Conservation (phyloP, 192 early-diverging fungal species). For the Diversispora epigaea region DNA sequence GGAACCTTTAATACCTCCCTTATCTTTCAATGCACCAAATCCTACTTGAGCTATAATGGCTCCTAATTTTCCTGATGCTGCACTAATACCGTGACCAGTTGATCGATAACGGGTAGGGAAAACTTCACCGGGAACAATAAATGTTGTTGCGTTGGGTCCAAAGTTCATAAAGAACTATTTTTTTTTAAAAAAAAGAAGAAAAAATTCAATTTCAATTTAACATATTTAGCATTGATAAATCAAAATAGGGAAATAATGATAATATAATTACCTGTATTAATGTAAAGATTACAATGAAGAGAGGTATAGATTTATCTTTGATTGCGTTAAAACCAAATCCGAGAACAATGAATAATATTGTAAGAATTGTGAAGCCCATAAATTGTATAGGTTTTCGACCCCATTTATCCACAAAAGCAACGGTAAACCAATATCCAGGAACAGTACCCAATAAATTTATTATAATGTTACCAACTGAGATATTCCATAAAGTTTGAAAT, state of each 20-base stretch:
- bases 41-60: conserved; percentile 74
- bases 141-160: conserved; percentile 94
- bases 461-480: conserved; percentile 86
- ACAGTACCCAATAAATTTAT: conserved; percentile 83
- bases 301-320: conserved; percentile 51
- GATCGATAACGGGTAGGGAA: conserved; percentile 83
- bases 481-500: conserved; percentile 57
- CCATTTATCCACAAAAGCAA: conserved; percentile 80
- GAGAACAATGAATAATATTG: conserved; percentile 72
- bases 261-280: conserved; percentile 29
- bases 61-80: conserved; percentile 77
- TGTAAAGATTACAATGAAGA: conserved; percentile 38
- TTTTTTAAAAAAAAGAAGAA: not conserved
- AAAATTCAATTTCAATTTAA: conserved; percentile 40
- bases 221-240: conserved; percentile 58
- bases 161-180: conserved; percentile 83
- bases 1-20: conserved; percentile 48
- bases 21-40: conserved; percentile 69
- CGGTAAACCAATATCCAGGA: conserved; percentile 95
- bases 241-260: conserved; percentile 71
- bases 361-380: conserved; percentile 75
- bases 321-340: conserved; percentile 73
- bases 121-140: conserved; percentile 79
- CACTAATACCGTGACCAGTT: conserved; percentile 78
- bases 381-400: conserved; percentile 94